phyloP scores from a whole-genome alignment of 345 rosid species.

The Ceriops decandra region DNA sequence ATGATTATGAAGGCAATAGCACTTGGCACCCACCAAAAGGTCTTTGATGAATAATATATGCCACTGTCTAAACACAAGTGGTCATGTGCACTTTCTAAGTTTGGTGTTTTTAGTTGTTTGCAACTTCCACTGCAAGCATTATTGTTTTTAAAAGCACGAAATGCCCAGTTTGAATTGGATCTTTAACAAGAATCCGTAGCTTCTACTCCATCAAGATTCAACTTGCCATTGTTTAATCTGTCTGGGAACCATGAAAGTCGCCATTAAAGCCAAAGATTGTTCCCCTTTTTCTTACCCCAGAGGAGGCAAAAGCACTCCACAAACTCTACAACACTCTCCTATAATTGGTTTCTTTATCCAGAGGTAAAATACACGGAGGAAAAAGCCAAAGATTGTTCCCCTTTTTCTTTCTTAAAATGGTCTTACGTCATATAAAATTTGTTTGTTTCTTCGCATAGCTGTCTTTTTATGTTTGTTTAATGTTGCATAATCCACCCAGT shows the following conservation, averaged over 20 bases:
- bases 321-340: constrained; percentile 7
- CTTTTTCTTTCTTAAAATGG: neutral
- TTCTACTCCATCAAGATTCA: constrained; percentile 29
- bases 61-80: neutral
- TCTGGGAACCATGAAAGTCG: constrained; percentile 14
- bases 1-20: neutral
- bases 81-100: neutral
- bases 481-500: constrained; percentile 22
- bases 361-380: neutral
- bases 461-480: constrained; percentile 8
- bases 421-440: neutral
- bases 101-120: neutral
- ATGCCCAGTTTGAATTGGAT: constrained; percentile 15
- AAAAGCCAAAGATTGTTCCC: constrained; percentile 19
- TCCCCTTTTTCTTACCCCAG: constrained; percentile 9
- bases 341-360: constrained; percentile 8
- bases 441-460: neutral
- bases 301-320: constrained; percentile 1
- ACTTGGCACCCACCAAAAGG: neutral
- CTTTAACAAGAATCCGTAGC: constrained; percentile 25
- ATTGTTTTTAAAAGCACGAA: neutral
- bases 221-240: constrained; percentile 9
- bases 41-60: neutral
- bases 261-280: neutral
- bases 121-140: neutral